Base-by-base conservation (phyloP, 305 asterid species). In the Coffea humblotiana region DNA sequence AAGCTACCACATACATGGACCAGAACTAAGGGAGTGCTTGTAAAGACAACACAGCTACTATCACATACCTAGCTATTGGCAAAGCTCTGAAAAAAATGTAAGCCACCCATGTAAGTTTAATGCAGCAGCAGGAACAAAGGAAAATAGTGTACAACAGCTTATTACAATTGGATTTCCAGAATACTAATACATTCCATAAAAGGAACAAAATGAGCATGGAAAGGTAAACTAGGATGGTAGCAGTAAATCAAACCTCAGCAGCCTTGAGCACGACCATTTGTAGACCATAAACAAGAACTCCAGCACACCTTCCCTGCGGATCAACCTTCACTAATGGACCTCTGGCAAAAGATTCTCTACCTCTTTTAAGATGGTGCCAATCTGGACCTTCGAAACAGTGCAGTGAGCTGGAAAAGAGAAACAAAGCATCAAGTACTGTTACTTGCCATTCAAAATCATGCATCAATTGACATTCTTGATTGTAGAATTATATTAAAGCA, bases 311-410 rank as follows among this genome's bases (percentile, higher is more conserved):
- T 70, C 99, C 99, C 74, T 90, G 91, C 48, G 98, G 97, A 77
- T 96, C 99, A 89, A 90, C 97, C 87, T 92, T 94, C 80, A 94
- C 93, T 69, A 89, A 74, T 27, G 98, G 98, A 69, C 99, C 99
- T 87, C 90, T 88, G 66, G 92, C 84, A 85, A 94, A 96, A 84
- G 85, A 84, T 88, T 94, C 96, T 84, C 93, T 86, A 80, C 99
- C 99, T 89, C 95, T 91, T 90, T 89, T 92, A 87, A 96, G 77
- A 83, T 94, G 89, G 77, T 88, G 75, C 99, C 99, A 96, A 67
- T 94, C 94, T 67, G 99, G 96, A 78, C 97, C 98, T 90, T 96
- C 98, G 75, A 96, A 96, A 90, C 97, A 96, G 85, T 96, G 99
- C 98, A 96, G 89, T 76, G 99, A 96, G 86, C 99, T 96, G 92